Base-by-base conservation (phyloP, 345 rosid genomes). In the Gossypium mustelinum region DNA sequence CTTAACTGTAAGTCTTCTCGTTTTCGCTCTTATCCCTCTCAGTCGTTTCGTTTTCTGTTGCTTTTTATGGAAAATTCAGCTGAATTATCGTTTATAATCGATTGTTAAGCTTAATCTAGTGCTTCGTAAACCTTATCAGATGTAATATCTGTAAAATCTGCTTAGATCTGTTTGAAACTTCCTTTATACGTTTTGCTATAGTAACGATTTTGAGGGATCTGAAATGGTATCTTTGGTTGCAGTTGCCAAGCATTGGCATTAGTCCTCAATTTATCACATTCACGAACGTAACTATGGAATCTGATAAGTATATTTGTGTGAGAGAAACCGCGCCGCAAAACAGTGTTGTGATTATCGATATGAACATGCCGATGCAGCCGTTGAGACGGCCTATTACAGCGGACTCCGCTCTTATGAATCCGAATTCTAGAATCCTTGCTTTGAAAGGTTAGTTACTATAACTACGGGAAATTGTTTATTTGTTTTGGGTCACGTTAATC, bases 251-350 rank as follows among this genome's bases (percentile, higher is more conserved):
- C 86, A 63, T 90, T 64, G 98, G 98, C 85, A 94, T 94, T 81
- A 87, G 81, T 80, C 92, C 85, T 11, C 97, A 92, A 39, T 92
- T 92, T 78, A 92, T 94, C 72, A 92, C 96, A 13, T 94, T 94
- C 72, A 94, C 98, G 12, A 90, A 92, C 62, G 97, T 94, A 39
- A 94, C 98, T 11, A 94, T 94, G 98, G 98, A 94, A 76, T 94
- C 98, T 5, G 98, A 94, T 48, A 94, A 92, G 87, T 94, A 91
- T 70, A 94, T 94, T 58, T 94, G 98, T 80, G 98, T 94, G 58
- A 84, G 98, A 48, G 98, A 94, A 84, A 94, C 98, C 16, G 84
- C 97, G n/a, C 97, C 98, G 0, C 98, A 94, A 84, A 94, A 94
- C 81, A 91, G 97, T 55, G 98, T 94, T 62, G 98, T 94, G 48